Percentiles rank a stretch among this genome's conserved stretches.
These are phyloP conservation scores for Fusarium buxicola DNA, from an alignment of 2,329 filamentous ascomycete species.

Conservation along the genomic window DNA sequence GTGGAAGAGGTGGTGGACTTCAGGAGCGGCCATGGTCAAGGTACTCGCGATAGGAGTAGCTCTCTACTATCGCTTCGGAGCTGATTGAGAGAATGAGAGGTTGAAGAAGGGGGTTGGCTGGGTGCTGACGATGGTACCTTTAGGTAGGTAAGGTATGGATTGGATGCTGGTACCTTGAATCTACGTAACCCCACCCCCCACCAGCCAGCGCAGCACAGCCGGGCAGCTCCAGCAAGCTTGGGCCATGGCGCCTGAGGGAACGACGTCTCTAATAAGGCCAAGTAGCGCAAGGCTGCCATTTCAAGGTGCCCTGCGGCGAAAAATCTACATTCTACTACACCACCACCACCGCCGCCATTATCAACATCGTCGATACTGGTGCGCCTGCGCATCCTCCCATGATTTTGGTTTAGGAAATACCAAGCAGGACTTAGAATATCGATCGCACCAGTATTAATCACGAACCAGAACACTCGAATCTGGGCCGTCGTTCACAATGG, in stretches of 20 bases:
- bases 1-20: constrained; percentile 98
- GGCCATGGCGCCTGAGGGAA: constrained; percentile 33
- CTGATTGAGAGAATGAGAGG: constrained; percentile 31
- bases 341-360: constrained; percentile 34
- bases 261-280: background rate
- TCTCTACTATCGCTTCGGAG: constrained; percentile 87
- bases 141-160: too few relatives aligned
- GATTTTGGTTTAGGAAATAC: constrained; percentile 8
- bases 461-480: background rate
- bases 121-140: constrained; percentile 38
- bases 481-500: constrained; percentile 44
- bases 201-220: too few relatives aligned
- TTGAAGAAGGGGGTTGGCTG: constrained; percentile 27
- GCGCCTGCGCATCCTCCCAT: constrained; percentile 18
- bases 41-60: constrained; percentile 66
- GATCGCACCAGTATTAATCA: background rate
- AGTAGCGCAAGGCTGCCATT: constrained; percentile 40
- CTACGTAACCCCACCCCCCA: too few relatives aligned
- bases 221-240: constrained; percentile 45
- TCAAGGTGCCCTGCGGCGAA: constrained; percentile 37
- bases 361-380: constrained; percentile 19
- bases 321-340: constrained; percentile 46
- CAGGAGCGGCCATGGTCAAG: constrained; percentile 79
- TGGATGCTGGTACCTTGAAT: constrained; percentile 21
- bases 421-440: background rate